Conservation (phyloP, 192 early-diverging fungal species). For the Funneliformis mosseae region DNA sequence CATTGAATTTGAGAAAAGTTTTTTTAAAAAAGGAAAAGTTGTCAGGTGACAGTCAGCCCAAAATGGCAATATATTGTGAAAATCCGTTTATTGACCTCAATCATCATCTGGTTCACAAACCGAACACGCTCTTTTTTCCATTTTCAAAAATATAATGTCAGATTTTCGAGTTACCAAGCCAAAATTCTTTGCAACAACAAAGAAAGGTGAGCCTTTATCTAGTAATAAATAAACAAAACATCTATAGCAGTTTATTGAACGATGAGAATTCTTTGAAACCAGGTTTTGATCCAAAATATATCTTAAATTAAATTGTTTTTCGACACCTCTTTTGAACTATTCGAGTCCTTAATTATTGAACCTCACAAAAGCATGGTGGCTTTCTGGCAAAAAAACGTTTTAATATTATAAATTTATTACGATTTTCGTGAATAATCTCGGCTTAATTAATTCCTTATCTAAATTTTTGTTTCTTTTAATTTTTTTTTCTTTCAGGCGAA, state of each 20-base stretch:
- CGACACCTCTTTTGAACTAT: neutral
- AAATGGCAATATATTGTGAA: too few relatives aligned
- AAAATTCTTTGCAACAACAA: slow-evolving; percentile 77
- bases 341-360: neutral
- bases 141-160: neutral
- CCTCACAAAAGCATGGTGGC: neutral
- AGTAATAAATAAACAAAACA: neutral
- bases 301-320: neutral
- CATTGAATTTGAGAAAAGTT: too few relatives aligned
- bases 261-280: neutral
- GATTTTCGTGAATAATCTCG: neutral
- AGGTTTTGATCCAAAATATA: neutral
- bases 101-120: neutral
- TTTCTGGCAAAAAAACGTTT: neutral
- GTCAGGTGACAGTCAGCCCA: too few relatives aligned
- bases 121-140: neutral
- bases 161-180: slow-evolving; percentile 41
- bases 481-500: slow-evolving; percentile 63
- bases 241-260: neutral
- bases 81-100: too few relatives aligned
- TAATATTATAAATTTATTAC: neutral
- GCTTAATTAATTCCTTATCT: neutral
- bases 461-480: neutral
- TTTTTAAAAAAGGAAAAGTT: too few relatives aligned
- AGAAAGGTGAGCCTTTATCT: slow-evolving; percentile 58